A percentile compares a stretch with the other conserved stretches of the same genome.
These are phyloP conservation scores for Sindora glabra DNA, from an alignment of 306 rosid genomes.

Conservation along the genomic window DNA sequence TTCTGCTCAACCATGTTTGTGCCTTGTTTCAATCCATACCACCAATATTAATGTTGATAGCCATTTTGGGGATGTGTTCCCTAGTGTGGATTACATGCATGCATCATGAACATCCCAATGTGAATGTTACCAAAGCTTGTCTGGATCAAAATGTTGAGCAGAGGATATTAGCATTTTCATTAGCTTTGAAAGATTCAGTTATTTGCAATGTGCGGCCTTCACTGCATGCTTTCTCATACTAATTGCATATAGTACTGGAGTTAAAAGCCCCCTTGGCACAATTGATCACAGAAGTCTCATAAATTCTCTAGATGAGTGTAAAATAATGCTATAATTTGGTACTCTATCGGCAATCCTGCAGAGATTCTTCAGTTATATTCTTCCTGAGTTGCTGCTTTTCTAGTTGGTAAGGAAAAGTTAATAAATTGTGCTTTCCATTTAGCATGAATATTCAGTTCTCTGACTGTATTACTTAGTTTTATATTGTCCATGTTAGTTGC, in stretches of 20 bases:
- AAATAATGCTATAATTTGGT: conserved; percentile 64
- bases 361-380: conserved; percentile 68
- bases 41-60: too few relatives aligned
- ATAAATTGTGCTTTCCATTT: conserved; percentile 42
- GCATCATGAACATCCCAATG: too few relatives aligned
- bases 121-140: too few relatives aligned
- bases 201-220: conserved; percentile 44
- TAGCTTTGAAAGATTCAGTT: conserved; percentile 55
- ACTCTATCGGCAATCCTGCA: conserved; percentile 87
- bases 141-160: too few relatives aligned
- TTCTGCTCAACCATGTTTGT: too few relatives aligned
- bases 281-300: conserved; percentile 74
- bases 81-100: too few relatives aligned
- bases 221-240: conserved; percentile 45
- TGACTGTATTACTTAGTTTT: conserved; percentile 23
- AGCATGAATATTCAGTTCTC: conserved; percentile 41
- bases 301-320: conserved; percentile 59
- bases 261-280: conserved; percentile 62
- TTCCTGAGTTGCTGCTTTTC: conserved; percentile 97
- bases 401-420: conserved; percentile 86
- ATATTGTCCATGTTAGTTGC: conserved; percentile 33
- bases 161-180: too few relatives aligned
- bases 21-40: too few relatives aligned
- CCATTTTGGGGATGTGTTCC: too few relatives aligned
- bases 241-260: conserved; percentile 58